These are phyloP conservation scores for Claviceps sp. DNA, from an alignment of 2,329 filamentous ascomycete species.

Conservation along the genomic window DNA sequence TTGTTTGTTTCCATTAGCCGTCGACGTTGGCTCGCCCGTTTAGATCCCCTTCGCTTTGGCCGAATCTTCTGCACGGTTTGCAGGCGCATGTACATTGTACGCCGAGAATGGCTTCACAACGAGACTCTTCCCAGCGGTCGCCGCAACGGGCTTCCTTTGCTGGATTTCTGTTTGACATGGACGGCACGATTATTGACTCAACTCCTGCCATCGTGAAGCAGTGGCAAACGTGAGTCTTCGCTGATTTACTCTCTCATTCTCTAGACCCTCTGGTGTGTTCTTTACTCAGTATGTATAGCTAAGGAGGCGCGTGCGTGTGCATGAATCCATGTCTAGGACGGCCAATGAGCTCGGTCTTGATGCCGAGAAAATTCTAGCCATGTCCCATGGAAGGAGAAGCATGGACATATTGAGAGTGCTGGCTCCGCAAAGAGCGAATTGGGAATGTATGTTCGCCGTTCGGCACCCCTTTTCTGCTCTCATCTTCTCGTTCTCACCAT, in stretches of 20 bases:
- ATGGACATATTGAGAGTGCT: conserved; percentile 76
- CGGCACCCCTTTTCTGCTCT: not conserved
- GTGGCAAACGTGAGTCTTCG: conserved; percentile 49
- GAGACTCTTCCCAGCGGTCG: conserved; percentile 25
- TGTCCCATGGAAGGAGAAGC: conserved; percentile 78
- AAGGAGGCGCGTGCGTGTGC: not conserved
- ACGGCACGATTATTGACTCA: conserved; percentile 73
- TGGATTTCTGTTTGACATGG: conserved; percentile 60
- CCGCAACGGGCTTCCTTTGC: conserved; percentile 35
- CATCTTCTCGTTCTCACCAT: too few species aligned
- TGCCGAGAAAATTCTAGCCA: conserved; percentile 72
- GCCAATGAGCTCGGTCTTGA: conserved; percentile 74
- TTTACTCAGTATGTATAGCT: not conserved
- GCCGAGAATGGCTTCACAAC: conserved; percentile 19
- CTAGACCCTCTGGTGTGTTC: not conserved
- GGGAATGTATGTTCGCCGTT: conserved; percentile 65
- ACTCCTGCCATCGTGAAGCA: conserved; percentile 65
- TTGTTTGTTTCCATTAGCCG: too few species aligned
- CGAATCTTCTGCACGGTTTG: too few species aligned
- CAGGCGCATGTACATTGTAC: too few species aligned
- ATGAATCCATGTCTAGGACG: conserved; percentile 35
- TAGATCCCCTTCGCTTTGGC: too few species aligned
- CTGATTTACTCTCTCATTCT: not conserved
- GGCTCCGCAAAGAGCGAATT: conserved; percentile 74
- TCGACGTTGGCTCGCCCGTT: too few species aligned